Evolutionary conservation across 2,329 filamentous ascomycete species (phyloP).

Genomic region (Botrytis sinoallii): DNA sequence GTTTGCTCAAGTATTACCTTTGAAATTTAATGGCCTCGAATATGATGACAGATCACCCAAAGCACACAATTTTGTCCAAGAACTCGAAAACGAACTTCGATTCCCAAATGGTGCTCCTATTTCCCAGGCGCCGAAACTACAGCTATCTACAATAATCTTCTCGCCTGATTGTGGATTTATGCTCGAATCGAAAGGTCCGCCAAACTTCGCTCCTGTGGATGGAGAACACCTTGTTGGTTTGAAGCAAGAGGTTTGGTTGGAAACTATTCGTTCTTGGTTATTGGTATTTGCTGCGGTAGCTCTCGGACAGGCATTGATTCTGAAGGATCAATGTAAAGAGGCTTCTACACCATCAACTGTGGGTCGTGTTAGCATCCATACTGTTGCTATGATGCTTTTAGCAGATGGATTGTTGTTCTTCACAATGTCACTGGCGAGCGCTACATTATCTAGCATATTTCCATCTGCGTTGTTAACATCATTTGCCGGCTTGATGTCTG

Average conservation of each 20-base stretch:
- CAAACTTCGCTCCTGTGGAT: slow-evolving; percentile 49
- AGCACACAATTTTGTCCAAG: slow-evolving; percentile 43
- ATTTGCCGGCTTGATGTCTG: slow-evolving; percentile 53
- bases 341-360: slow-evolving; percentile 66
- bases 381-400: slow-evolving; percentile 58
- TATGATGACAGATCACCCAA: slow-evolving; percentile 37
- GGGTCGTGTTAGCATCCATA: slow-evolving; percentile 63
- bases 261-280: slow-evolving; percentile 57
- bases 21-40: slow-evolving; percentile 25
- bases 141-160: slow-evolving; percentile 62
- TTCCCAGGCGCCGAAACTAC: slow-evolving; percentile 50
- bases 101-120: slow-evolving; percentile 59
- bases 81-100: slow-evolving; percentile 62
- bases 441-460: slow-evolving; percentile 54
- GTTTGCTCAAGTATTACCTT: slow-evolving; percentile 70
- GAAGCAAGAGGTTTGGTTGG: slow-evolving; percentile 58
- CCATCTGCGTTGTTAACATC: slow-evolving; percentile 55
- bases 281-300: slow-evolving; percentile 55
- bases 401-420: slow-evolving; percentile 60
- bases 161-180: slow-evolving; percentile 68
- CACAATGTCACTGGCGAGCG: slow-evolving; percentile 53
- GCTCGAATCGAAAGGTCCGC: slow-evolving; percentile 62
- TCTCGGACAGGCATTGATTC: slow-evolving; percentile 58
- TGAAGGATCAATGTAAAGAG: slow-evolving; percentile 64
- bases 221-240: slow-evolving; percentile 56